These are phyloP conservation scores for Entomortierella beljakovae DNA, from an alignment of 192 early-diverging fungal genomes.

Conservation along the genomic window DNA sequence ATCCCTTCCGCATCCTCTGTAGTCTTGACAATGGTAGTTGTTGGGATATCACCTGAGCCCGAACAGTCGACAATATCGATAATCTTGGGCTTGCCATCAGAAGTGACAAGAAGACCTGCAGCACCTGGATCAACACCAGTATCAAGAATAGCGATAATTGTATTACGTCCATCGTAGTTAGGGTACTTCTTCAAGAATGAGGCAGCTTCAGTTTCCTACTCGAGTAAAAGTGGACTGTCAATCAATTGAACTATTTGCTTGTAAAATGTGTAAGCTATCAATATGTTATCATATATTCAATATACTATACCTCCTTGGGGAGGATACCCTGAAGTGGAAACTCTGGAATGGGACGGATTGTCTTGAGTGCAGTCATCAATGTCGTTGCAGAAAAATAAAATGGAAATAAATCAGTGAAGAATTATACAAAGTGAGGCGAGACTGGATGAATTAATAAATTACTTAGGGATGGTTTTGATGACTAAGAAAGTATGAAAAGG, in stretches of 20 bases:
- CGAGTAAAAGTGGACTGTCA: neutral
- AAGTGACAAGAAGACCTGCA: constrained; percentile 86
- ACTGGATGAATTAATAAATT: neutral
- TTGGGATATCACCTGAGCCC: constrained; percentile 81
- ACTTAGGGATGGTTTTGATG: too few species aligned
- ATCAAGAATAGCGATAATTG: constrained; percentile 92
- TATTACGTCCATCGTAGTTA: constrained; percentile 89
- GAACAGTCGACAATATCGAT: constrained; percentile 96
- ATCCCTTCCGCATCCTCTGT: constrained; percentile 57
- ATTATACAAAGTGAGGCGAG: constrained; percentile 12
- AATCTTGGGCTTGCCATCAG: constrained; percentile 91
- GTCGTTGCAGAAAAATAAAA: neutral
- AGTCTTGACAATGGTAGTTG: constrained; percentile 70
- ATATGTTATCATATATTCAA: neutral
- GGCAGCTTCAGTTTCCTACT: constrained; percentile 83
- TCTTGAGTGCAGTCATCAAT: constrained; percentile 55
- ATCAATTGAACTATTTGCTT: neutral
- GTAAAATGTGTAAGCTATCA: neutral
- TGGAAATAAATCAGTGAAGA: neutral
- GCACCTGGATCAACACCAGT: constrained; percentile 96
- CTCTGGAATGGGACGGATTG: constrained; percentile 54
- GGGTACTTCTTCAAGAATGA: constrained; percentile 86
- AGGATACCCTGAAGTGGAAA: constrained; percentile 58
- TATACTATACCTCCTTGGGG: constrained; percentile 55
- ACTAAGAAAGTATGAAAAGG: too few species aligned